Percentiles rank a stretch among this genome's conserved stretches.
Evolutionary conservation across 345 rosid species (phyloP).

Genomic region (Linum tenue): DNA sequence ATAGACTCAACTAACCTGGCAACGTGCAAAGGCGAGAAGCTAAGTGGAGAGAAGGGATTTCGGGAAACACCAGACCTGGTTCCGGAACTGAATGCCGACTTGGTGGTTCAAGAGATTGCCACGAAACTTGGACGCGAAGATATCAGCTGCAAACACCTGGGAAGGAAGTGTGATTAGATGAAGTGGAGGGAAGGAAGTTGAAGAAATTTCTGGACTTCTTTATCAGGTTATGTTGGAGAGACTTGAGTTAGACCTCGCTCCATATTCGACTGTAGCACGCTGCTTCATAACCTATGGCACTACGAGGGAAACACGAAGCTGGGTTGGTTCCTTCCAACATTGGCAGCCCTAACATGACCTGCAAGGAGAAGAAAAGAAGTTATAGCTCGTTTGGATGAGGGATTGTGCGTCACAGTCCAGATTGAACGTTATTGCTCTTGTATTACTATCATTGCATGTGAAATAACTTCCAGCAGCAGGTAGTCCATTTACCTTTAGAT

Average conservation of each 20-base stretch:
- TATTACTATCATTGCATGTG: background rate
- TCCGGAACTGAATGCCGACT: conserved; percentile 65
- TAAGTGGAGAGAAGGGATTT: too few relatives aligned
- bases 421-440: too few relatives aligned
- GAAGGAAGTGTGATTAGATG: too few relatives aligned
- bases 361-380: conserved; percentile 11
- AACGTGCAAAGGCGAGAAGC: too few relatives aligned
- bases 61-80: conserved; percentile 46
- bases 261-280: conserved; percentile 82
- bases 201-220: too few relatives aligned
- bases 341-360: conserved; percentile 93
- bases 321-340: conserved; percentile 82
- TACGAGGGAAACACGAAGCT: conserved; percentile 84
- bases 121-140: conserved; percentile 64
- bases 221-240: too few relatives aligned
- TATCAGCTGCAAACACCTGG: conserved; percentile 82
- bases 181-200: too few relatives aligned
- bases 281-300: conserved; percentile 88
- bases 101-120: conserved; percentile 47
- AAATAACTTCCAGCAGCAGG: background rate
- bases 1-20: too few relatives aligned
- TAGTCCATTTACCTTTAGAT: conserved; percentile 52
- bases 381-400: too few relatives aligned
- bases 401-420: too few relatives aligned
- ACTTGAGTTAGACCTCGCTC: conserved; percentile 49